Evolutionary conservation across 495 filamentous ascomycete genomes (phyloP), one percentile per base, ranked within the genome.

Genomic region (Trichodelitschia bisporula): DNA sequence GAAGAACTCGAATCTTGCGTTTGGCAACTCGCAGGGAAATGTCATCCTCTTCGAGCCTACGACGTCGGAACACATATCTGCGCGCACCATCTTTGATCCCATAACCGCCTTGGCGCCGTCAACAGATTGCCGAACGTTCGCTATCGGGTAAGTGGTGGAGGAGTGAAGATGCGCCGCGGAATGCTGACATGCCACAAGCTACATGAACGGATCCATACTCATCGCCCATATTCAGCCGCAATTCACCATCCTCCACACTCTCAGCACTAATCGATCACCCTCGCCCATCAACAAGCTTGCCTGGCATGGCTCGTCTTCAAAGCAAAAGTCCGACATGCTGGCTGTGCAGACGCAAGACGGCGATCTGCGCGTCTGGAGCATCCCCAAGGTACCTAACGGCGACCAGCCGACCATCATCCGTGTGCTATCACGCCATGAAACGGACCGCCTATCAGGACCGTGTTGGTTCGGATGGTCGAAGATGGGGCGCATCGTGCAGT

Each of bases 381-480:
- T 99, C 30, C 68, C 86, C 11, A 95, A 95, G 47, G 67, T 71
- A 11, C 65, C 77, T 24, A 69, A 65, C 39, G 71, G 73, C 24
- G 62, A 82, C 30, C 66, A 74, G 13, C 69, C 72, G 32, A 78
- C 77, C 42, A 75, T 90, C 3, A 90, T 95, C 34, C 61, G 86
- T 29, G 69, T 89, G 3, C 51, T 99, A 29, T 90, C 6, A 6
- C 21, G 21, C 21, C 6, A n/a, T 24, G 18, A 82, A 52, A 59
- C 72, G 41, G 66, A 65, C 3, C 80, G 92, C 38, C 64, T 66
- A 37, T 74, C 61, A 31, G 55, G 66, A 18, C 52, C 68, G 9
- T 90, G 91, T 48, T 99, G 84, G 84, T 77, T 91, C 61, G 75
- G 66, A 15, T 99, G 86, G 86, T 95, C 89, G 2, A 95, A 90